Percentiles rank a stretch among this genome's conserved stretches.
phyloP scores from a whole-genome alignment of 169 alveolate genomes.

The Neospora caninum region DNA sequence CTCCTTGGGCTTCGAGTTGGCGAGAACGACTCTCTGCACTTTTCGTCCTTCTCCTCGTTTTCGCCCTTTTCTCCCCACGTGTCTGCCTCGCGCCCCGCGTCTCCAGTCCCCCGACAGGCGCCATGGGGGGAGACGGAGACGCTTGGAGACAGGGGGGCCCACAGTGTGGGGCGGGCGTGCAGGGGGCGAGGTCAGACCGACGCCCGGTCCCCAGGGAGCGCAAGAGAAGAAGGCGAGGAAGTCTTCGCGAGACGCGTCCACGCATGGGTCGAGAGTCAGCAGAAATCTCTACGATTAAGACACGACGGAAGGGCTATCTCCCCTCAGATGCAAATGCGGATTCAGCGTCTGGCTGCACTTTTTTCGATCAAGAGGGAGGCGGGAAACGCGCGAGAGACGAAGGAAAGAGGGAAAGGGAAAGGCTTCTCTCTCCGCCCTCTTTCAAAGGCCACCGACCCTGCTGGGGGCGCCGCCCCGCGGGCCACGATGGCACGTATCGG shows the following conservation, averaged over 20 bases:
- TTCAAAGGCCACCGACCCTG: too few relatives aligned
- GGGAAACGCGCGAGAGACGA: background rate
- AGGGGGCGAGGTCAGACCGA: background rate
- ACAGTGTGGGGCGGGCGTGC: too few relatives aligned
- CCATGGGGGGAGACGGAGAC: background rate
- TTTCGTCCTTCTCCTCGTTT: background rate
- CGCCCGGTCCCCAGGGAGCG: background rate
- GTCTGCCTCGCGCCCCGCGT: background rate
- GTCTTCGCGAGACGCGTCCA: background rate
- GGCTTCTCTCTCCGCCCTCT: too few relatives aligned
- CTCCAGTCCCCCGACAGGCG: background rate
- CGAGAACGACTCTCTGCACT: background rate
- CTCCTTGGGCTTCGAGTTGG: background rate
- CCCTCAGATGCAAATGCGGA: background rate
- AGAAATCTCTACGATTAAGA: too few relatives aligned
- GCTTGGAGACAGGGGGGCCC: background rate
- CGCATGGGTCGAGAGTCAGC: background rate
- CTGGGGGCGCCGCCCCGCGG: too few relatives aligned
- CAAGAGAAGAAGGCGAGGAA: background rate
- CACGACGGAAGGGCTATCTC: background rate
- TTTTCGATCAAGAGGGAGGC: background rate
- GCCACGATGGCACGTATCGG: too few relatives aligned
- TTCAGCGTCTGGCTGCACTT: background rate
- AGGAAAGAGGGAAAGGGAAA: background rate
- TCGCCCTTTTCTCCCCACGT: background rate